Evolutionary conservation across 2,329 filamentous ascomycete species (phyloP), one percentile per base, ranked within the genome.

Genomic region (Diaporthe citrichinensis): DNA sequence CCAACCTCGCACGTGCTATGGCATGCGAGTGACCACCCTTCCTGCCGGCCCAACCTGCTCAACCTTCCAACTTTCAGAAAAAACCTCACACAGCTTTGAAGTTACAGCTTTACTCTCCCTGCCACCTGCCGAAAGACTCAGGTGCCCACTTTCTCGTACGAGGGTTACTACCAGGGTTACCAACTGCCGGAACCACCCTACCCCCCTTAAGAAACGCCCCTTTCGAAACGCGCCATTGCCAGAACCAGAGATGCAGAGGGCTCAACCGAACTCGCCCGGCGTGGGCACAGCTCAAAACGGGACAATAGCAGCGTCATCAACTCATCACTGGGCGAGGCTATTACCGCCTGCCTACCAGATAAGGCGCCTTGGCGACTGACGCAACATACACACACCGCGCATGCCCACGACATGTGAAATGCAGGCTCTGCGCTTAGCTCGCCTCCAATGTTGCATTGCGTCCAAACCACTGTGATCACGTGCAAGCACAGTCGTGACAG

Each of bases 21-120:
- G 62, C 44, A 14, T 68, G 62, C 62, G 31, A 68, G 44, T 68
- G 61, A 49, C 61, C n/a, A 31, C 28, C 61, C 44, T 44, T 46
- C n/a, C n/a, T 17, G n/a, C 53, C 53, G 10, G 55, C 20, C 31
- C 10, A 59, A 34, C 10, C 4, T 15, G 41, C 10, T 59, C 31
- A 39, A 12, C 4, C 23, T 17, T 25, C 31, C 23, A 69, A 53
- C 46, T 1, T 41, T 39, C 5, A 28, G 12, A 3, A 36, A 39
- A 51, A 68, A 25, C 12, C 44, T 25, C 25, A 51, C 31, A 23
- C 41, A 31, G 39, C 39, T 8, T 9, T 31, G 34, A 39, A 61
- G 14, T 41, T 62, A 62, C 58, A 23, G 57, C 57, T 59, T 59
- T n/a, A 15, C 23, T 4, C 17, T 49, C 44, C 6, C 44, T 49